A percentile compares a stretch with the other conserved stretches of the same genome.
Evolutionary conservation across 2,329 filamentous ascomycete species (phyloP).

Genomic region (Colletotrichum echinochloae): DNA sequence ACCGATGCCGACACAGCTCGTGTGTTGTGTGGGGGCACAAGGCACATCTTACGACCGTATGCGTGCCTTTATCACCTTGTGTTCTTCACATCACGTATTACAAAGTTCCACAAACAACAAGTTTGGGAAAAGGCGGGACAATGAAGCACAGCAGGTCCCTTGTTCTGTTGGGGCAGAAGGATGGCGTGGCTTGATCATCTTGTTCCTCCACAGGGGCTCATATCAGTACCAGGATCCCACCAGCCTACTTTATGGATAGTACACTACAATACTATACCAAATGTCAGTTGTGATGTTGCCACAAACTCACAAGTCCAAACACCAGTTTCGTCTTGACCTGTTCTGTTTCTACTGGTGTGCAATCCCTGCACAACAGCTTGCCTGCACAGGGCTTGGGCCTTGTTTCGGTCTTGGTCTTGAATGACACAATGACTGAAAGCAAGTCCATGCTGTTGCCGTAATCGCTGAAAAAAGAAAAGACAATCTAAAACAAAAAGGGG

Average conservation of each 20-base stretch:
- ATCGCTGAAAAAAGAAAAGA: not conserved
- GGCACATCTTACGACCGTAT: not conserved
- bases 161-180: not conserved
- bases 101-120: not conserved
- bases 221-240: not conserved
- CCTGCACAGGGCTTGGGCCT: not conserved
- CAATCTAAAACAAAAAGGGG: not conserved
- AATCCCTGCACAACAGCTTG: not conserved
- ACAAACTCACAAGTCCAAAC: constrained; percentile 1
- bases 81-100: not conserved
- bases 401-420: too few species aligned
- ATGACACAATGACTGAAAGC: not conserved
- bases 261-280: not conserved
- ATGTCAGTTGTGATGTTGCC: constrained; percentile 3
- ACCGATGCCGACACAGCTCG: too few species aligned
- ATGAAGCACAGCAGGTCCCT: not conserved
- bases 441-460: not conserved
- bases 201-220: not conserved
- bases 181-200: not conserved
- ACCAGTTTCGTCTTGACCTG: not conserved
- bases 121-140: not conserved
- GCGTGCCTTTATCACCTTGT: not conserved
- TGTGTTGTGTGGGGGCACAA: not conserved
- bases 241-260: not conserved
- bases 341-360: not conserved